phyloP scores from a whole-genome alignment of 192 early-diverging fungal genomes.

The Phycomyces nitens region DNA sequence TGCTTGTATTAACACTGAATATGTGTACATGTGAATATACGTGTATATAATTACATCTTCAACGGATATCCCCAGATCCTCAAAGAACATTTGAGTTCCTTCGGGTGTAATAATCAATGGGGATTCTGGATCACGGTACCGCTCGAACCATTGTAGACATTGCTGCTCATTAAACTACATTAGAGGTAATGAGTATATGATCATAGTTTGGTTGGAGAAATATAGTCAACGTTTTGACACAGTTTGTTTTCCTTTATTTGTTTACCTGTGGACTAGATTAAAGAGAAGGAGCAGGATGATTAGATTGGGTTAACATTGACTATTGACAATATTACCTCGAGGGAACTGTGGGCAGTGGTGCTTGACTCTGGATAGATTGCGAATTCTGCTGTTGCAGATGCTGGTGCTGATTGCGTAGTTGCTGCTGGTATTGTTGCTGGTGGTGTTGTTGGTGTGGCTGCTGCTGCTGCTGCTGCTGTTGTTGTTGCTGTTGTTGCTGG shows the following conservation, averaged over 20 bases:
- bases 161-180: slow-evolving; percentile 19
- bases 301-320: too few species aligned
- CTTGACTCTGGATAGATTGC: neutral
- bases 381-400: neutral
- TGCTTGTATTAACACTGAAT: neutral
- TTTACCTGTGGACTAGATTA: neutral
- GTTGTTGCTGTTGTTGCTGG: neutral
- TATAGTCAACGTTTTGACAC: too few species aligned
- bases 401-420: neutral
- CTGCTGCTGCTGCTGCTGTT: neutral
- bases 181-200: too few species aligned
- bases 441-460: neutral
- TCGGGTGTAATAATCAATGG: slow-evolving; percentile 27
- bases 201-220: too few species aligned
- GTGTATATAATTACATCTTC: slow-evolving; percentile 39
- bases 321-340: slow-evolving; percentile 24
- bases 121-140: slow-evolving; percentile 25
- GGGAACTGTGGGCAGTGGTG: neutral
- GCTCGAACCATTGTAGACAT: slow-evolving; percentile 26
- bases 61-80: slow-evolving; percentile 25
- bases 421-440: neutral
- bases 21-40: neutral
- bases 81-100: slow-evolving; percentile 24
- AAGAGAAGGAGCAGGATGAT: neutral
- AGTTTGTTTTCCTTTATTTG: too few species aligned